phyloP scores from a whole-genome alignment of 139 green algal species.

The Closterium sp. region DNA sequence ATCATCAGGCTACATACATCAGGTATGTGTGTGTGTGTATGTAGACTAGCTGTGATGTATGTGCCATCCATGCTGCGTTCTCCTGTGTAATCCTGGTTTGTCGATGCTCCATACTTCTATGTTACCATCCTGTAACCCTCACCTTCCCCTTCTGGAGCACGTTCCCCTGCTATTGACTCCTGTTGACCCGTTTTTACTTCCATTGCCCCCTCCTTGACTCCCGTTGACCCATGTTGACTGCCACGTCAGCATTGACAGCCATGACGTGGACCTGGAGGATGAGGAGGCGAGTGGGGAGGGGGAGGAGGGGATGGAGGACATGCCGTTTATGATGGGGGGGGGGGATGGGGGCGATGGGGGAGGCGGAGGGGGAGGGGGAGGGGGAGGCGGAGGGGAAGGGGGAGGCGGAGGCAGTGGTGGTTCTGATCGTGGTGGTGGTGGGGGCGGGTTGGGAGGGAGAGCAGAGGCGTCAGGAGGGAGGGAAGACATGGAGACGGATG shows the following conservation, averaged over 20 bases:
- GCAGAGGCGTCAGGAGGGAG: neutral
- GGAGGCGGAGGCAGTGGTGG: neutral
- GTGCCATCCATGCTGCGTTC: too few species aligned
- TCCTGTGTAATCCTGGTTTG: too few species aligned
- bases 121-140: too few species aligned
- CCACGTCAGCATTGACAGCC: neutral
- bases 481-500: neutral
- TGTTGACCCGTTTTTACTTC: neutral
- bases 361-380: too few species aligned
- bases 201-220: neutral
- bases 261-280: conserved; percentile 27
- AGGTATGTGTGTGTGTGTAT: too few species aligned
- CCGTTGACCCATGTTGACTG: neutral
- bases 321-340: neutral
- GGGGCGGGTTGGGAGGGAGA: neutral
- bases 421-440: neutral
- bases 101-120: too few species aligned
- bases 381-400: neutral
- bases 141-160: too few species aligned
- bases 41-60: too few species aligned
- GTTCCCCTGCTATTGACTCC: neutral
- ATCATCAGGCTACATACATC: too few species aligned
- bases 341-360: neutral
- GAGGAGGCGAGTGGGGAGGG: conserved; percentile 1
- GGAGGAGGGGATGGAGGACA: neutral